phyloP scores from a whole-genome alignment of 2,329 filamentous ascomycete species.

The Clonostachys chloroleuca region DNA sequence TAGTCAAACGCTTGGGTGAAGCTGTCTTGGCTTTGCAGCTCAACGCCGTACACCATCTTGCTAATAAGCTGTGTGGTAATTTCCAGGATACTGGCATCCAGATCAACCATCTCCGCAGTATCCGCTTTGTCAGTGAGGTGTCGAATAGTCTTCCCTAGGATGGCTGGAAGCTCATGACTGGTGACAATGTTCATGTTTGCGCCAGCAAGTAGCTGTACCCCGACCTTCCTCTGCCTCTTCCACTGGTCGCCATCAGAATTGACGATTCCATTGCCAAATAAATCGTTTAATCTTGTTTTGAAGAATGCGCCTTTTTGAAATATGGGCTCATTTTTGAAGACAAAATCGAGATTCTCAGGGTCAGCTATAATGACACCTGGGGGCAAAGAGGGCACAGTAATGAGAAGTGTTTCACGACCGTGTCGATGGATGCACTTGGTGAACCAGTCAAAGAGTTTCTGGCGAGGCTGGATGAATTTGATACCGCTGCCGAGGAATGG shows the following conservation, averaged over 20 bases:
- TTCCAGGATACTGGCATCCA: constrained; percentile 58
- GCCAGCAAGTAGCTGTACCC: constrained; percentile 52
- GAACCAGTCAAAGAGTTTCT: constrained; percentile 61
- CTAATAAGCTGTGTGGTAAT: constrained; percentile 64
- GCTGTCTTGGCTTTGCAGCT: constrained; percentile 57
- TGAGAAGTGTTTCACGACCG: constrained; percentile 56
- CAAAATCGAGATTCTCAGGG: constrained; percentile 56
- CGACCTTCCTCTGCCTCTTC: constrained; percentile 59
- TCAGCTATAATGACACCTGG: constrained; percentile 60
- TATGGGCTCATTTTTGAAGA: constrained; percentile 55
- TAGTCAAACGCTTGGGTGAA: constrained; percentile 59
- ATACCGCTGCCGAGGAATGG: constrained; percentile 59
- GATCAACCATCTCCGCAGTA: constrained; percentile 32
- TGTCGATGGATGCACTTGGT: constrained; percentile 50
- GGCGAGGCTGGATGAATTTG: constrained; percentile 53
- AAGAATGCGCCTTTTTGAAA: constrained; percentile 62
- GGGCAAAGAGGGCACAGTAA: constrained; percentile 58
- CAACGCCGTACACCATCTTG: constrained; percentile 66
- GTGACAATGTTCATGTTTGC: constrained; percentile 54
- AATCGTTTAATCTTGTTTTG: constrained; percentile 52
- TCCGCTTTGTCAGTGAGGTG: constrained; percentile 21
- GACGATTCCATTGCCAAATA: constrained; percentile 64
- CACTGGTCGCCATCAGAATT: constrained; percentile 62
- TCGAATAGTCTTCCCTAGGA: constrained; percentile 37
- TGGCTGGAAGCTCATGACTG: constrained; percentile 50